These are phyloP conservation scores for Paramecium sexaurelia DNA, from an alignment of 73 alveolate species.

Conservation along the genomic window DNA sequence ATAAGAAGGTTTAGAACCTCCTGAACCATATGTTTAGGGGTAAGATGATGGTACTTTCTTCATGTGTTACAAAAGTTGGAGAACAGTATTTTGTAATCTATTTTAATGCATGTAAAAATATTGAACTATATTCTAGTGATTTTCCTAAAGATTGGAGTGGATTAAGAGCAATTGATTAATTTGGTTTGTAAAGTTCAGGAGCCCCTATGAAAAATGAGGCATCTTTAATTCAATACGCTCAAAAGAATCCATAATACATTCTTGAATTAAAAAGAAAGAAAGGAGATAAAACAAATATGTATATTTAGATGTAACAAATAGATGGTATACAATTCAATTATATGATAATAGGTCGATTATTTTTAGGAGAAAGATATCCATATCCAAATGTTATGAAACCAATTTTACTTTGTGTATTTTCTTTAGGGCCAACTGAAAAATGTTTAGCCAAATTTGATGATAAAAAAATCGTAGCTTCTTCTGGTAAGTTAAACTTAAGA, in stretches of 20 bases:
- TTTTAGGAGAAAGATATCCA: constrained; percentile 76
- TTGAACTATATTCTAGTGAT: constrained; percentile 71
- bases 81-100: constrained; percentile 75
- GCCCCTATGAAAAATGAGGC: constrained; percentile 74
- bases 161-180: constrained; percentile 78
- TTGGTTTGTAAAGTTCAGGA: constrained; percentile 86
- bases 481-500: constrained; percentile 74
- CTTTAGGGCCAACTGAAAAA: constrained; percentile 43
- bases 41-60: constrained; percentile 97
- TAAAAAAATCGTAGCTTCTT: constrained; percentile 61
- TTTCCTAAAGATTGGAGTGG: constrained; percentile 92
- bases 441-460: constrained; percentile 62
- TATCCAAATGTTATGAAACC: constrained; percentile 67
- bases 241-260: constrained; percentile 66
- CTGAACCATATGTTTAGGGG: constrained; percentile 79
- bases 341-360: constrained; percentile 46
- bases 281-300: constrained; percentile 77
- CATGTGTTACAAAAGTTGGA: constrained; percentile 92
- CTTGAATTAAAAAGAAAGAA: constrained; percentile 17
- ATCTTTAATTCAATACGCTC: constrained; percentile 49
- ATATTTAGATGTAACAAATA: constrained; percentile 82
- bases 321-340: constrained; percentile 84
- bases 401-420: constrained; percentile 63
- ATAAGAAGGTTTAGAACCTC: constrained; percentile 52
- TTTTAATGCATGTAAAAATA: constrained; percentile 56